phyloP scores from a whole-genome alignment of 1,139 yeast genomes.

The Sugiyamaella castrensis region DNA sequence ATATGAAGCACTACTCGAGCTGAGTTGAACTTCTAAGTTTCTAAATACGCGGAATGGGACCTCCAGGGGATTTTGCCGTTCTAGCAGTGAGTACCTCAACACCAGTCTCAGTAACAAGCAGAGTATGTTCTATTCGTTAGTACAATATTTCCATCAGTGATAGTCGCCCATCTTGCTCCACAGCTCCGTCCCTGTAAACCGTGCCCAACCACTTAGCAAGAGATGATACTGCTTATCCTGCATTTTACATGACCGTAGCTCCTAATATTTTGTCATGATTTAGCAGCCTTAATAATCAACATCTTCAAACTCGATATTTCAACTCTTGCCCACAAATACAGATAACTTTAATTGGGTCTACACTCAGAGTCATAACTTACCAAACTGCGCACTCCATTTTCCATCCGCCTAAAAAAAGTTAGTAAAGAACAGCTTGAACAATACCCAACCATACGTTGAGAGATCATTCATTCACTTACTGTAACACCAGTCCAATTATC shows the following conservation, averaged over 20 bases:
- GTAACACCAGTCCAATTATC: conserved; percentile 97
- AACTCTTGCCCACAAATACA: too few relatives aligned
- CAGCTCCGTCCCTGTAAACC: too few relatives aligned
- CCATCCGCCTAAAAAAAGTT: conserved; percentile 55
- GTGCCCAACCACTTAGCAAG: too few relatives aligned
- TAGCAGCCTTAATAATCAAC: not conserved
- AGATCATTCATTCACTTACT: conserved; percentile 30
- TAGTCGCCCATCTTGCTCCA: not conserved
- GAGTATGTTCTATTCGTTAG: conserved; percentile 57
- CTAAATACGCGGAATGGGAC: conserved; percentile 61
- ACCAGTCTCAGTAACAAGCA: conserved; percentile 90
- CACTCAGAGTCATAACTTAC: too few relatives aligned
- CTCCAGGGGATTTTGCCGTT: conserved; percentile 79
- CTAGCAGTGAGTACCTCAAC: conserved; percentile 89
- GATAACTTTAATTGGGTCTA: conserved; percentile 34
- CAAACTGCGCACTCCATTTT: conserved; percentile 81
- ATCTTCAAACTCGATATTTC: not conserved
- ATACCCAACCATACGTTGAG: not conserved
- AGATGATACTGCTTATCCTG: too few relatives aligned
- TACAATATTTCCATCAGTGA: too few relatives aligned
- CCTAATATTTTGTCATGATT: too few relatives aligned
- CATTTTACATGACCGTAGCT: too few relatives aligned
- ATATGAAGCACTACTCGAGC: too few relatives aligned
- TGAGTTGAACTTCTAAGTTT: too few relatives aligned
- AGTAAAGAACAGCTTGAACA: conserved; percentile 1